Conservation (phyloP, 139 green algal species). For the Ostreobium quekettii region DNA sequence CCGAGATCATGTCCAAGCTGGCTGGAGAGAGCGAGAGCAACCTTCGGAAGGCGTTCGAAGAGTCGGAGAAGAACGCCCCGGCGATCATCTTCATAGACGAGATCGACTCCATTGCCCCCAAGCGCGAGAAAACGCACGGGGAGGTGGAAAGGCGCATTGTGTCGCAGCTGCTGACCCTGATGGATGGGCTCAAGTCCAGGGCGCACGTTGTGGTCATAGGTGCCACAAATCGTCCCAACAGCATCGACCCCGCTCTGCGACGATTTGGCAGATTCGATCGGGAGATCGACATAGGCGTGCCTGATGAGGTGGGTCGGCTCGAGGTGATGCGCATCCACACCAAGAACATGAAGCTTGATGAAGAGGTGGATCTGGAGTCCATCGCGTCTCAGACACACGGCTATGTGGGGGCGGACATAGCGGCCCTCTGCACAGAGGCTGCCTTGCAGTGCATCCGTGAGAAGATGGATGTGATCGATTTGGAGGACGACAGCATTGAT, state of each 20-base stretch:
- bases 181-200: conserved; percentile 54
- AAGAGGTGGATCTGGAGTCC: conserved; percentile 50
- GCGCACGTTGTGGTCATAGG: conserved; percentile 61
- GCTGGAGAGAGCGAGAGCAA: conserved; percentile 77
- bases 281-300: conserved; percentile 70
- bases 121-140: conserved; percentile 49
- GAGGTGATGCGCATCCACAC: conserved; percentile 54
- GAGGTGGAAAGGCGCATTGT: conserved; percentile 83
- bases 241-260: conserved; percentile 80
- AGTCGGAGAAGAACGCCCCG: conserved; percentile 37
- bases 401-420: conserved; percentile 80
- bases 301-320: conserved; percentile 28
- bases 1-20: conserved; percentile 41
- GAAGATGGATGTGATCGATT: conserved; percentile 99
- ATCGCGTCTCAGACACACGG: conserved; percentile 58
- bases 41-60: conserved; percentile 69
- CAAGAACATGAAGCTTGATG: conserved; percentile 34
- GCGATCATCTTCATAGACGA: conserved; percentile 18
- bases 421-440: conserved; percentile 61
- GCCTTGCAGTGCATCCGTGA: conserved; percentile 91
- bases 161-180: conserved; percentile 88
- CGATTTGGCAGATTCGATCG: conserved; percentile 77
- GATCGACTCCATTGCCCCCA: conserved; percentile 76
- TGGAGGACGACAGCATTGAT: conserved; percentile 98
- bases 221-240: conserved; percentile 81